Evolutionary conservation across 345 rosid genomes (phyloP), one percentile per base, ranked within the genome.

Genomic region (Excoecaria agallocha): DNA sequence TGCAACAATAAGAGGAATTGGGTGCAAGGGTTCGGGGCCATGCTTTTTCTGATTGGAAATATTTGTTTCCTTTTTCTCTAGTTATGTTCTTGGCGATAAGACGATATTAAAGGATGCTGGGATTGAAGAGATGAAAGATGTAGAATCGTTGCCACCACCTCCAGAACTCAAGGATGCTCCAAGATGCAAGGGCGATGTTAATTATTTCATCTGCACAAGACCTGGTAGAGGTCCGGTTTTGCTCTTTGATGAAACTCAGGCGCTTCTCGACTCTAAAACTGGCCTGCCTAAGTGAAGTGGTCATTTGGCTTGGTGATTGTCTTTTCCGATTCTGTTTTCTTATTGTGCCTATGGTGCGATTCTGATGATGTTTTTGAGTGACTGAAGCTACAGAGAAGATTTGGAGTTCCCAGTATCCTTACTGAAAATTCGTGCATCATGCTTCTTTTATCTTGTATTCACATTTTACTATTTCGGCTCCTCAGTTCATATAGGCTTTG

Each of bases 141-240:
- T 93, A 39, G 87, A 88, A 68, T 86, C 87, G 55, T 78, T 87
- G 77, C 71, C 79, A 9, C 73, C 82, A 13, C 95, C 97, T 62
- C 87, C 84, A n/a, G 97, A 87, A 74, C 73, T 79, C 0, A 86
- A 82, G 77, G 87, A 82, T 66, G 79, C 85, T 72, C 88, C 76
- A 78, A 91, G 89, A 82, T 84, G 76, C 72, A 79, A 76, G 78
- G 98, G 93, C 35, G 93, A 87, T 70, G 91, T 92, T 57, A 87
- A 84, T 78, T 91, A 94, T 81, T 89, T 94, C 81, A 94, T 94
- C 73, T 91, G 97, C 76, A 94, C 93, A n/a, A 84, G 87, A 84
- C 89, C 95, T 37, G 98, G 98, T 11, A 81, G 81, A 77, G 97
- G 98, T 56, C 97, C 98, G 0, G 86, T 85, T 69, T 56, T 92